Percentiles rank a stretch among this genome's conserved stretches.
phyloP scores from a whole-genome alignment of 176 grass and related monocot genomes.

The Aegilops longissima region DNA sequence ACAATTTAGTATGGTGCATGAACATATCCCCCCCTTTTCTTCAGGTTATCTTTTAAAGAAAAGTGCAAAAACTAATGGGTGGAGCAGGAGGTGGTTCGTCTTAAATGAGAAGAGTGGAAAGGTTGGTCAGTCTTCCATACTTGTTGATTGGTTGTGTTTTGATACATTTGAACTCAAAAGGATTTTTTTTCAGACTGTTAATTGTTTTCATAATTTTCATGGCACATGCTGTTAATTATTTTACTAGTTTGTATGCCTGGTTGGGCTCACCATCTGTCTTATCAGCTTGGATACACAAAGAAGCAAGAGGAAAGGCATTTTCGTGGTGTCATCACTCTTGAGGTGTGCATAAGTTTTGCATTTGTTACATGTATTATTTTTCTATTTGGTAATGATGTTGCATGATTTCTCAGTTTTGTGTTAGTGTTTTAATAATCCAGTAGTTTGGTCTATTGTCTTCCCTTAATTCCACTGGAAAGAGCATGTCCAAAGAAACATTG shows the following conservation, averaged over 20 bases:
- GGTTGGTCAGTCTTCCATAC: constrained; percentile 41
- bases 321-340: constrained; percentile 76
- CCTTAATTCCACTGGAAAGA: not conserved
- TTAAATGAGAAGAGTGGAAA: constrained; percentile 94
- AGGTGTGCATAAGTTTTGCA: constrained; percentile 48
- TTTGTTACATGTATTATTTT: constrained; percentile 15
- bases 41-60: constrained; percentile 88
- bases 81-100: constrained; percentile 88
- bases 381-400: not conserved
- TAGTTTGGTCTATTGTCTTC: not conserved
- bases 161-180: not conserved
- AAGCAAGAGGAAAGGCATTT: constrained; percentile 95
- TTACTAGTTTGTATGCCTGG: constrained; percentile 17
- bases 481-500: not conserved
- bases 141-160: not conserved
- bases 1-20: not conserved
- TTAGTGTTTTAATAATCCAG: not conserved
- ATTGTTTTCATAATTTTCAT: constrained; percentile 5
- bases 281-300: constrained; percentile 93
- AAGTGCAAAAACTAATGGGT: constrained; percentile 88
- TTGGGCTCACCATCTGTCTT: constrained; percentile 28
- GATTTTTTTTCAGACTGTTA: not conserved
- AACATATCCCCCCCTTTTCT: not conserved
- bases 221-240: constrained; percentile 11
- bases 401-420: not conserved